A percentile compares a stretch with the other conserved stretches of the same genome.
Conservation (phyloP, 1,139 yeast species). For the Nematodospora anomalae region DNA sequence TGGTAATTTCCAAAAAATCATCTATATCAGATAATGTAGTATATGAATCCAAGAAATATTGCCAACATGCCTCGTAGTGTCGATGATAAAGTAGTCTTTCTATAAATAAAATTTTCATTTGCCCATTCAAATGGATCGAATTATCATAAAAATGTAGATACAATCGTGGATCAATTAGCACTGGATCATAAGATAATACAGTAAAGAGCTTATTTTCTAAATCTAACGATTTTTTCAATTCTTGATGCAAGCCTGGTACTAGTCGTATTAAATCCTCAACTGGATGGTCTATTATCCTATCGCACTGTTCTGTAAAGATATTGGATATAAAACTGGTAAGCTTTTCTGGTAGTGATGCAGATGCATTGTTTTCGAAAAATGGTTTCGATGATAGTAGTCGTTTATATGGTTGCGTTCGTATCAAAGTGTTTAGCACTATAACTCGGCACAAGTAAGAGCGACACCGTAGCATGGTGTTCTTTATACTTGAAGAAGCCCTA, state of each 20-base stretch:
- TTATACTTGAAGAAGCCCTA: too few relatives aligned
- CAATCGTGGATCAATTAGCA: conserved; percentile 30
- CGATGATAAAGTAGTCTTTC: conserved; percentile 33
- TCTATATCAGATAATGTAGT: conserved; percentile 39
- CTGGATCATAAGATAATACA: conserved; percentile 35
- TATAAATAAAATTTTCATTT: conserved; percentile 23
- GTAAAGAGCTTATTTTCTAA: conserved; percentile 29
- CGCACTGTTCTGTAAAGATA: conserved; percentile 7
- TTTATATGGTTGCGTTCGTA: conserved; percentile 6
- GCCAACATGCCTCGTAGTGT: conserved; percentile 34
- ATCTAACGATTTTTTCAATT: conserved; percentile 22
- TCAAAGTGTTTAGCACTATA: conserved; percentile 8
- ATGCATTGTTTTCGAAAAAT: conserved; percentile 6
- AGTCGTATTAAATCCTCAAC: conserved; percentile 13
- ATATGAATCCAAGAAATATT: conserved; percentile 24
- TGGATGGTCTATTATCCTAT: conserved; percentile 5
- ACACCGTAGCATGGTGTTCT: conserved; percentile 7
- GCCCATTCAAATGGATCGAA: conserved; percentile 20
- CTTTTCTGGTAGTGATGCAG: conserved; percentile 7
- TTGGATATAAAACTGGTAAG: conserved; percentile 10
- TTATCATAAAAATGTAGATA: conserved; percentile 23
- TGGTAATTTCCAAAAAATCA: conserved; percentile 28
- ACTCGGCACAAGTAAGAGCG: conserved; percentile 5
- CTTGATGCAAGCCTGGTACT: conserved; percentile 18
- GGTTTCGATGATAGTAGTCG: conserved; percentile 8